Percentiles rank a stretch among this genome's conserved stretches.
These are phyloP conservation scores for Phaffia australis DNA, from an alignment of 768 basidiomycete genomes.

Conservation along the genomic window DNA sequence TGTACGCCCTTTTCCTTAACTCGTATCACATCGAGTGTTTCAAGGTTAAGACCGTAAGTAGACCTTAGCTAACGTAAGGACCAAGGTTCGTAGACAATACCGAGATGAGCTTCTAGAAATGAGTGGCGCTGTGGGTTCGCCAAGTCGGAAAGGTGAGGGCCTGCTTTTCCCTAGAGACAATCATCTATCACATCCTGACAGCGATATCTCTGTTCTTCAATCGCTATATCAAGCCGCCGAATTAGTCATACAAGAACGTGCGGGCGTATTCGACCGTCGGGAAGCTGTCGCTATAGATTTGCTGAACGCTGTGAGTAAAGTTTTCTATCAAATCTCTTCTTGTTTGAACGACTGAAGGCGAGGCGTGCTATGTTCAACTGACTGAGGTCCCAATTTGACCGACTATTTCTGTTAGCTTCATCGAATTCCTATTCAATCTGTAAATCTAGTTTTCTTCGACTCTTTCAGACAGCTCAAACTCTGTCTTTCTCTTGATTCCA, in stretches of 20 bases:
- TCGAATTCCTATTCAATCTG: too few relatives aligned
- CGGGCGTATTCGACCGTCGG: conserved; percentile 45
- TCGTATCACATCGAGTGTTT: not conserved
- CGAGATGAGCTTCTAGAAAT: conserved; percentile 69
- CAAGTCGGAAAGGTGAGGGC: conserved; percentile 6
- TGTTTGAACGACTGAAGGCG: not conserved
- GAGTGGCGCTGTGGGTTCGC: conserved; percentile 40
- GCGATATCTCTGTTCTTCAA: not conserved
- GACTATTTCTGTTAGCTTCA: not conserved
- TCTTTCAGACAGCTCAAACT: conserved; percentile 30
- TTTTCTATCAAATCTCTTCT: not conserved
- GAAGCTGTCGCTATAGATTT: conserved; percentile 80
- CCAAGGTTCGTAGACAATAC: conserved; percentile 54
- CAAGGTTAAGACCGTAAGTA: not conserved
- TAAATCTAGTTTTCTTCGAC: conserved; percentile 3
- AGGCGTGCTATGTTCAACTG: not conserved
- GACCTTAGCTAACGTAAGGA: too few relatives aligned
- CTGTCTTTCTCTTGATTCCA: not conserved
- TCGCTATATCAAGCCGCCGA: not conserved
- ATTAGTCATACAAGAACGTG: not conserved
- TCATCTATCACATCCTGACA: not conserved
- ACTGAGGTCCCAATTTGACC: not conserved
- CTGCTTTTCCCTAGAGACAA: not conserved
- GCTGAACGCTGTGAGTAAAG: conserved; percentile 64
- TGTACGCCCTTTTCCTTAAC: not conserved